Evolutionary conservation across 1,284 basidiomycete genomes (phyloP).

Genomic region (Heterobasidion parviporum): DNA sequence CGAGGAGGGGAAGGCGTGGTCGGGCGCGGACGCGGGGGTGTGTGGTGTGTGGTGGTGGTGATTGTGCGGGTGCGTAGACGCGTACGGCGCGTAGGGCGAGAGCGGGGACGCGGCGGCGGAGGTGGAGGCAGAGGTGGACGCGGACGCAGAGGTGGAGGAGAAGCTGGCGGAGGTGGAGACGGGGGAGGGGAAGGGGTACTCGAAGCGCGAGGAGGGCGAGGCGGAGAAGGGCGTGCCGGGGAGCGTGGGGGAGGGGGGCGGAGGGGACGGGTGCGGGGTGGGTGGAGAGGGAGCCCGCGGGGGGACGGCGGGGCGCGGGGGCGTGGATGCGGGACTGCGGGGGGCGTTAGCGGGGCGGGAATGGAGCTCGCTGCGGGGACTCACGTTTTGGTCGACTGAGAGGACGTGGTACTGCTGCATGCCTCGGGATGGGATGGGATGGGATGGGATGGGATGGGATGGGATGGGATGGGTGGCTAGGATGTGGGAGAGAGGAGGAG

Average conservation of each 20-base stretch:
- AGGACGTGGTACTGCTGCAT: too few species aligned
- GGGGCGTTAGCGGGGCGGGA: too few species aligned
- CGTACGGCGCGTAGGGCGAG: neutral
- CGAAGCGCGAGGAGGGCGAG: slow-evolving; percentile 2
- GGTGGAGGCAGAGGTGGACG: neutral
- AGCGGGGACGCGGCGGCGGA: neutral
- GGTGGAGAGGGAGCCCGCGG: neutral
- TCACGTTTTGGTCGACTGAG: too few species aligned
- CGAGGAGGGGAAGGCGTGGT: neutral
- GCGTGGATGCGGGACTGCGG: neutral
- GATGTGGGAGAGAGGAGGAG: too few species aligned
- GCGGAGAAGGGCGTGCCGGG: slow-evolving; percentile 3
- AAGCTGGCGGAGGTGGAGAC: neutral
- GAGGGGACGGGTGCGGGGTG: neutral
- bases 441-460: too few species aligned
- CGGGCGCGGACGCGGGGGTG: neutral
- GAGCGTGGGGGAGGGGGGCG: neutral
- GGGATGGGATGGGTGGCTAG: too few species aligned
- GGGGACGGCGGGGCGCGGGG: neutral
- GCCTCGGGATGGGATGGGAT: too few species aligned
- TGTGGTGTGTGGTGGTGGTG: neutral
- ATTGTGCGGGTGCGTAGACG: neutral
- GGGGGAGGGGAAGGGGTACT: slow-evolving; percentile 5
- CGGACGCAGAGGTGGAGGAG: neutral
- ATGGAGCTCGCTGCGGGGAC: too few species aligned